Evolutionary conservation across 1,284 basidiomycete species (phyloP), one percentile per base, ranked within the genome.

Genomic region (Moniliophthora roreri): DNA sequence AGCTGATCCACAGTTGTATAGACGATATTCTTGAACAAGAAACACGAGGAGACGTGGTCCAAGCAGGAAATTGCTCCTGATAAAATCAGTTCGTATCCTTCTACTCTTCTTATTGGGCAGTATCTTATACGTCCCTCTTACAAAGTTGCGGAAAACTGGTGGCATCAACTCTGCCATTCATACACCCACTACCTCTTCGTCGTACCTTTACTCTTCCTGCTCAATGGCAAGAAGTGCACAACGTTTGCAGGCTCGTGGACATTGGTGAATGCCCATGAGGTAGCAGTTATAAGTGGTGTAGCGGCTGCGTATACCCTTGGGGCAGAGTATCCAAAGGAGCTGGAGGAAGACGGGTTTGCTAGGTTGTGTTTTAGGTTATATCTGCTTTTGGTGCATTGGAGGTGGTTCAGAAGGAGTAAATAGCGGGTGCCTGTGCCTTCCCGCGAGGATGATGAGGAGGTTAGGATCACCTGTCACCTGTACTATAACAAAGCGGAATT

Each of bases 181-280:
- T 60, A 55, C 41, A 55, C 57, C 1, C 59, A 60, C 35, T 60
- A 60, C 26, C 21, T 56, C 8, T 56, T 57, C 41, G 58, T 59
- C 36, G 58, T 57, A 4, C 58, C 58, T 8, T 45, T 51, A 8
- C 23, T 56, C 26, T 58, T 56, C 39, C 47, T 60, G 15, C 48
- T 59, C 15, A 58, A 60, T 39, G 53, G 58, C 7, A 39, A 52
- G 24, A 40, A 38, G 4, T 34, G 47, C 23, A 56, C 55, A 18
- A 50, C 51, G 21, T 58, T 46, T 26, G 59, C 59, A 1, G 59
- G 52, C 11, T 55, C 54, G 10, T 60, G 59, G 59, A 60, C 59
- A 5, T 35, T 60, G 9, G 59, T 60, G 20, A 60, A 60, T n/a
- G 59, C 59, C n/a, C 59, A 60, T 48, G 59, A 60, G 48, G 48